Evolutionary conservation across 2,329 filamentous ascomycete genomes (phyloP), one percentile per base, ranked within the genome.

Genomic region (Hirsutella minnesotensis): DNA sequence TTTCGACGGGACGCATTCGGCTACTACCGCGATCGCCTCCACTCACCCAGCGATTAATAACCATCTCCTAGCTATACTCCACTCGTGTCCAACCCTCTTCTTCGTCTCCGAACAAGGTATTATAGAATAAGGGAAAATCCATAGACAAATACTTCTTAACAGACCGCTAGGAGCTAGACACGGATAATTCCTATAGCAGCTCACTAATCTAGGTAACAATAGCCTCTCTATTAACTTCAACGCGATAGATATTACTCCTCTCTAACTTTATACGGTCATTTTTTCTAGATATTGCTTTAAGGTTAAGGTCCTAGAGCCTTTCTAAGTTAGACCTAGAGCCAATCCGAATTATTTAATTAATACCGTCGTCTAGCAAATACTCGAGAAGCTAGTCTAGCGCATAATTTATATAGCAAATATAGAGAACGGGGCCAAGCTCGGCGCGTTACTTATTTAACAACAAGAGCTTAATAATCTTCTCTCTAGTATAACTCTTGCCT

Each of bases 401-500:
- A 42, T 73, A 69, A 34, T 63, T 69, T 10, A 63, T 76, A 45
- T 73, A 75, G 46, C 70, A 73, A 13, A 72, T 67, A 47, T 62
- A 69, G 9, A 75, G 57, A 12, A 77, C 68, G 0, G 73, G 73
- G 0, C 73, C 72, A 0, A 77, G 49, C 0, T 56, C 42, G 0
- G 65, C 61, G 8, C 50, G 47, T 0, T 34, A 24, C 39, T 65
- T 66, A 48, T 69, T 68, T 12, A 54, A 53, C 3, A 81, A 52
- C 5, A 81, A 53, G 0, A 69, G 65, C 46, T 72, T 71, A 45
- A 82, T 70, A 15, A 84, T 55, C 36, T 71, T 66, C 2, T 77
- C 66, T 3, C 79, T 80, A 0, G 72, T 67, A 48, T 72, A 83
- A 4, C 67, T 73, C 53, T 86, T 86, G 0, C 82, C 81, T 0